A percentile compares a stretch with the other conserved stretches of the same genome.
Evolutionary conservation across 2,329 filamentous ascomycete species (phyloP).

Genomic region (Fusarium praegraminearum): DNA sequence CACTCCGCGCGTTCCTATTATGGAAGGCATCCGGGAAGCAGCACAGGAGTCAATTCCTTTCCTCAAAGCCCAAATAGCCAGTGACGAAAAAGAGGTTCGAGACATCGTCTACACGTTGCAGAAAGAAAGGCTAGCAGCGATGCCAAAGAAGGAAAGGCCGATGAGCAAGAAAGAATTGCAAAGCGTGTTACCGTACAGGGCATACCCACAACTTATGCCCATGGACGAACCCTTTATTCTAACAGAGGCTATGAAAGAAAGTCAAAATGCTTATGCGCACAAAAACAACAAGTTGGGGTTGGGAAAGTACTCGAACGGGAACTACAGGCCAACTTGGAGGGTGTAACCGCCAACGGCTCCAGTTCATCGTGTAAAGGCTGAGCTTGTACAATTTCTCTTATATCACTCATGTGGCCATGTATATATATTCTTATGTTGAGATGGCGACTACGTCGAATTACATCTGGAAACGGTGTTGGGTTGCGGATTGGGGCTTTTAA

Average conservation of each 20-base stretch:
- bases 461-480: conserved; percentile 34
- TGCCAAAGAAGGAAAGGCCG: conserved; percentile 42
- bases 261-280: conserved; percentile 36
- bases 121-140: conserved; percentile 49
- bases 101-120: conserved; percentile 74
- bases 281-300: conserved; percentile 46
- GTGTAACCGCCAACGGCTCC: conserved; percentile 25
- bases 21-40: conserved; percentile 74
- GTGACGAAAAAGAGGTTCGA: conserved; percentile 77
- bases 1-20: conserved; percentile 78
- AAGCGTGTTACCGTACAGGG: conserved; percentile 54
- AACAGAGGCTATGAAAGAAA: conserved; percentile 50
- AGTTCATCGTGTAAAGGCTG: not conserved
- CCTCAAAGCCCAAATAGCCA: conserved; percentile 86
- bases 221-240: conserved; percentile 55
- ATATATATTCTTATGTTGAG: conserved; percentile 12
- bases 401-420: conserved; percentile 8
- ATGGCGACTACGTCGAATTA: conserved; percentile 25
- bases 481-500: conserved; percentile 1
- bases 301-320: conserved; percentile 42
- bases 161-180: conserved; percentile 46
- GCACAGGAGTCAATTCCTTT: conserved; percentile 67
- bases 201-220: conserved; percentile 51
- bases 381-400: conserved; percentile 29
- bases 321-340: conserved; percentile 45